phyloP scores from a whole-genome alignment of 345 rosid species.

The Corchorus olitorius region DNA sequence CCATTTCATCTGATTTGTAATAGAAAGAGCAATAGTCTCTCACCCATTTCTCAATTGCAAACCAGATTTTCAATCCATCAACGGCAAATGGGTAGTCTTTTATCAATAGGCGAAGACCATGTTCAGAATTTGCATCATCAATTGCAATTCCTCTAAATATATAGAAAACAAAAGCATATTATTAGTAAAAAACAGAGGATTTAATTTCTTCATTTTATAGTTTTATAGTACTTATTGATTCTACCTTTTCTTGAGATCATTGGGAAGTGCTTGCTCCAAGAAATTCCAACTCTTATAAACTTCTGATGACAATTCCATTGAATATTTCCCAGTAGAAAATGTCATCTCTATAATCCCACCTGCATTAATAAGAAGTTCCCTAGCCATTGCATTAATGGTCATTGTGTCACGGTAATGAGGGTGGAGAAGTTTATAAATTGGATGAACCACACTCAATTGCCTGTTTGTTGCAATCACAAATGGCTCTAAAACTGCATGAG shows the following conservation, averaged over 20 bases:
- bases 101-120: slow-evolving; percentile 55
- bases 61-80: slow-evolving; percentile 81
- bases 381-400: slow-evolving; percentile 69
- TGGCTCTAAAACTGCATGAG: slow-evolving; percentile 72
- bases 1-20: slow-evolving; percentile 51
- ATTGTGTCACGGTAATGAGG: slow-evolving; percentile 87
- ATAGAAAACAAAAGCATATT: not conserved
- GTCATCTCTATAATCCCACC: slow-evolving; percentile 64
- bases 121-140: slow-evolving; percentile 53
- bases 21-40: slow-evolving; percentile 55
- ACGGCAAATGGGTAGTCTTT: slow-evolving; percentile 80
- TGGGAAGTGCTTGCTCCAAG: slow-evolving; percentile 72
- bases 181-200: too few relatives aligned
- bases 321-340: slow-evolving; percentile 54
- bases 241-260: slow-evolving; percentile 75
- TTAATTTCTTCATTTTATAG: too few relatives aligned
- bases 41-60: slow-evolving; percentile 70
- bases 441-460: slow-evolving; percentile 78
- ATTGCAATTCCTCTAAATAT: slow-evolving; percentile 70
- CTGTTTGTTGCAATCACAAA: slow-evolving; percentile 75
- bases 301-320: slow-evolving; percentile 63
- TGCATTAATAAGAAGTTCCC: slow-evolving; percentile 61
- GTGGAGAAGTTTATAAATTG: slow-evolving; percentile 65
- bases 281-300: slow-evolving; percentile 61
- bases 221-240: too few relatives aligned